phyloP scores from a whole-genome alignment of 164 flowering plant species.

The Santalum album region DNA sequence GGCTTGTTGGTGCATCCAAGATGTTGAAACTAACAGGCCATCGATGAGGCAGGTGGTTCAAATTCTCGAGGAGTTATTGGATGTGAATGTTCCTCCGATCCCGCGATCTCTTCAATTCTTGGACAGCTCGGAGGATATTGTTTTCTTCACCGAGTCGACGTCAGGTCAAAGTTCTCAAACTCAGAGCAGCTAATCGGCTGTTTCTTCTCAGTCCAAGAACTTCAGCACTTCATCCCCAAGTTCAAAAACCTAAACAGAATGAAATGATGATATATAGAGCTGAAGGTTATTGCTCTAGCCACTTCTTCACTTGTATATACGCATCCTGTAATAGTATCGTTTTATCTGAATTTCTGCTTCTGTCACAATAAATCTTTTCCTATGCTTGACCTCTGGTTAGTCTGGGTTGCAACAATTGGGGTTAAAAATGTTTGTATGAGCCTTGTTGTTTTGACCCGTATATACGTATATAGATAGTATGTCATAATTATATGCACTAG shows the following conservation, averaged over 20 bases:
- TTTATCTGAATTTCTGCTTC: too few species aligned
- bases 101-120: constrained; percentile 21
- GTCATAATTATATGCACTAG: too few species aligned
- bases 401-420: too few species aligned
- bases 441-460: too few species aligned
- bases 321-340: too few species aligned
- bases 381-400: too few species aligned
- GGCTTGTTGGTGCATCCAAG: constrained; percentile 29
- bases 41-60: constrained; percentile 31
- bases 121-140: constrained; percentile 17
- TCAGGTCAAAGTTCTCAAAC: constrained; percentile 21
- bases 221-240: constrained; percentile 5
- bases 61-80: constrained; percentile 26
- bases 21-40: constrained; percentile 23
- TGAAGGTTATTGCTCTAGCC: too few species aligned
- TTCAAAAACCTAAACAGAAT: constrained; percentile 5
- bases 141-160: constrained; percentile 41
- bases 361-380: too few species aligned
- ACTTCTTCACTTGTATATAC: too few species aligned
- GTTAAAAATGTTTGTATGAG: too few species aligned
- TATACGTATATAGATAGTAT: too few species aligned
- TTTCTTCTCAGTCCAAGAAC: constrained; percentile 23
- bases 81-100: constrained; percentile 19
- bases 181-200: constrained; percentile 12
- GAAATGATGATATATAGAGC: background rate